Evolutionary conservation across 169 alveolate genomes (phyloP).

Genomic region (Plasmodium malariae): DNA sequence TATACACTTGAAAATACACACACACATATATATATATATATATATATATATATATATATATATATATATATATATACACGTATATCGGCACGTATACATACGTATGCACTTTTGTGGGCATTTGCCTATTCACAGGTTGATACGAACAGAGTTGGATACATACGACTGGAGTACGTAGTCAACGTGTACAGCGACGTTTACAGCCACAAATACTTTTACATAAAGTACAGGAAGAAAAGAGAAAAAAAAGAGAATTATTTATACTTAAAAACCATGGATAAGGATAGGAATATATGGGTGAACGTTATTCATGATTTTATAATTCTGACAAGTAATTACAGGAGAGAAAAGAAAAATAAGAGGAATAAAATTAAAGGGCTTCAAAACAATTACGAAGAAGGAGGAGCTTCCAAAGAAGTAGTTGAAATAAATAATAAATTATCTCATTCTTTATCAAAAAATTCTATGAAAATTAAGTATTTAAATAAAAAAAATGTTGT

Average conservation of each 20-base stretch:
- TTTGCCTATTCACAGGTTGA: constrained; percentile 61
- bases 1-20: not conserved
- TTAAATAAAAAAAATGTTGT: constrained; percentile 32
- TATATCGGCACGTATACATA: not conserved
- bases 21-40: not conserved
- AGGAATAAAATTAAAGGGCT: constrained; percentile 46
- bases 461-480: constrained; percentile 66
- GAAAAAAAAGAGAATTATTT: constrained; percentile 65
- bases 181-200: constrained; percentile 64
- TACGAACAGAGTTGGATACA: constrained; percentile 55
- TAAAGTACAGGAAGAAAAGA: constrained; percentile 42
- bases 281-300: constrained; percentile 64
- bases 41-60: not conserved
- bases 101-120: not conserved
- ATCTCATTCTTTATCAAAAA: constrained; percentile 48
- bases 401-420: constrained; percentile 29
- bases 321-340: constrained; percentile 44
- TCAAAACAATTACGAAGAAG: not conserved
- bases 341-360: constrained; percentile 46
- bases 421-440: constrained; percentile 40
- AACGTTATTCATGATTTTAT: constrained; percentile 64
- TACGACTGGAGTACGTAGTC: constrained; percentile 32
- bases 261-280: constrained; percentile 53
- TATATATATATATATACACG: not conserved
- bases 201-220: constrained; percentile 55